Base-by-base conservation (phyloP, 2,329 filamentous ascomycete genomes). In the Stachybotrys elegans region DNA sequence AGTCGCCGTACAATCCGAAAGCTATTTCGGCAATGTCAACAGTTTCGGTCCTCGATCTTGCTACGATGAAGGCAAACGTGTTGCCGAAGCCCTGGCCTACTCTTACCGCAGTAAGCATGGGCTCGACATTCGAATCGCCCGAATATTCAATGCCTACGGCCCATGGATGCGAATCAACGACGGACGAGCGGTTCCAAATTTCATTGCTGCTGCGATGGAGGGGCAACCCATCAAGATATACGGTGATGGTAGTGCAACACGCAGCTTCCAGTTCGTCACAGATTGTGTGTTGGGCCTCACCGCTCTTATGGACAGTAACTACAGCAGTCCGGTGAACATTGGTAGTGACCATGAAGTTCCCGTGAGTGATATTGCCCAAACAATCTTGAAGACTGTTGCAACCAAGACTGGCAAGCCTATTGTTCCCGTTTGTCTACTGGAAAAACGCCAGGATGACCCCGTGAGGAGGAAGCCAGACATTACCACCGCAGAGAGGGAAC, bases 1-100 rank as follows among this genome's bases (percentile, higher is more conserved):
- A 22, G 31, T 47, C 11, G 25, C 21, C 14, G 44, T n/a, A 35
- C 51, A 51, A 22, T n/a, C 47, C 5, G 52, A 66, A 50, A 52
- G 47, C 0, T 69, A 69, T 42, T 60, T 62, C 50, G 67, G 67
- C 6, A 65, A 69, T 31, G 66, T 69, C 16, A 69, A 69, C 42
- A 61, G 62, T 32, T 63, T 67, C 45, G 67, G 67, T 2, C 61
- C 65, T 0, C 58, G 67, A 2, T 57, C 67, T 2, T 69, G 67
- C 48, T 70, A 69, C 31, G 67, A 70, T 38, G 67, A 70, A 50
- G 66, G 66, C 3, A 69, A 70, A 43, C 54, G 66, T 14, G 61
- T 62, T 3, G 57, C 61, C 11, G 67, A 70, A 48, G 56, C 66
- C 6, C 57, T 69, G 0, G 59, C 55, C 11, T 69, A 66, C 6